Conservation (phyloP, 257 asterid species). For the Parsonsia alboflavescens region DNA sequence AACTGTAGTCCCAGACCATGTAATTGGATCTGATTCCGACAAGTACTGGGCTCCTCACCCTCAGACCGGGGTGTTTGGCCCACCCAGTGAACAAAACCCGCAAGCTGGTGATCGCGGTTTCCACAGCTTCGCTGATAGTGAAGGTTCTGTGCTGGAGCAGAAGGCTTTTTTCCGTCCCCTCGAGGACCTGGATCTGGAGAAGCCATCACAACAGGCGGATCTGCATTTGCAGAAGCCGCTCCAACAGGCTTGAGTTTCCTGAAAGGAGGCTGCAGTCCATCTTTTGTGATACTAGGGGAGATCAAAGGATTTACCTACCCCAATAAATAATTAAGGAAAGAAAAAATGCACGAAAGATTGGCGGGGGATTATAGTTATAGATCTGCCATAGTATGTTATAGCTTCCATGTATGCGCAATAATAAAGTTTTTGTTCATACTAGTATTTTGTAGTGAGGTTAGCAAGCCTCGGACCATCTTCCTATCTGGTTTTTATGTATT, state of each 20-base stretch:
- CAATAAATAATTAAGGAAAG: not conserved
- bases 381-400: not conserved
- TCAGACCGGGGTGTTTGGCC: conserved; percentile 80
- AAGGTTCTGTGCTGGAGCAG: conserved; percentile 67
- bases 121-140: conserved; percentile 5
- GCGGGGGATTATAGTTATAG: not conserved
- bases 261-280: conserved; percentile 5
- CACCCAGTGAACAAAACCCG: conserved; percentile 32
- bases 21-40: conserved; percentile 40
- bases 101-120: conserved; percentile 9
- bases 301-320: not conserved
- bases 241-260: not conserved
- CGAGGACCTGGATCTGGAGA: conserved; percentile 90
- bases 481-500: not conserved
- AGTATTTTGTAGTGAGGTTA: not conserved
- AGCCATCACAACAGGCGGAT: conserved; percentile 32
- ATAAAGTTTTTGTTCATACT: not conserved
- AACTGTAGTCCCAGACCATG: conserved; percentile 53
- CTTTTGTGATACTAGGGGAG: not conserved
- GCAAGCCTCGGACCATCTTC: not conserved
- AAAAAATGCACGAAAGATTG: not conserved
- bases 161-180: conserved; percentile 75
- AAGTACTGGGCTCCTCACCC: conserved; percentile 87
- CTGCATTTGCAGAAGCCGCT: not conserved
- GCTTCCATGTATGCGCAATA: not conserved